A percentile compares a stretch with the other conserved stretches of the same genome.
These are phyloP conservation scores for Gloeostereum incarnatum DNA, from an alignment of 768 basidiomycete species.

Conservation along the genomic window DNA sequence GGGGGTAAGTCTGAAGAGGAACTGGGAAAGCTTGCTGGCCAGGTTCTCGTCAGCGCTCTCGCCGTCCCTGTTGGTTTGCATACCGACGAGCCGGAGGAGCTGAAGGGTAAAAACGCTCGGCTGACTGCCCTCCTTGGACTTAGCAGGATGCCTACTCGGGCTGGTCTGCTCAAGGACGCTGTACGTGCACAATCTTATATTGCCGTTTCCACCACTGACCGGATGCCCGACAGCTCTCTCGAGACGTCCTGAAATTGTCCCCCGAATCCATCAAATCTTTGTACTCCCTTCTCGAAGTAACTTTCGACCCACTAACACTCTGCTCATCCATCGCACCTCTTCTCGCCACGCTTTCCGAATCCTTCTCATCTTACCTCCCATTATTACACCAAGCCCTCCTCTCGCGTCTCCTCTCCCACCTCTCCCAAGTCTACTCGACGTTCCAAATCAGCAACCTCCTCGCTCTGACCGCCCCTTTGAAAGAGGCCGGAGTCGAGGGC, in stretches of 20 bases:
- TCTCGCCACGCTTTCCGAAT: slow-evolving; percentile 44
- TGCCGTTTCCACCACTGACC: slow-evolving; percentile 2
- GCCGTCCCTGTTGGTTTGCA: slow-evolving; percentile 80
- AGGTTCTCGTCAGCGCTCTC: slow-evolving; percentile 87
- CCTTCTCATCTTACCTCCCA: slow-evolving; percentile 78
- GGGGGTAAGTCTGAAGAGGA: slow-evolving; percentile 76
- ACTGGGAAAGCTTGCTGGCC: slow-evolving; percentile 71
- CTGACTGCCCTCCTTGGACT: slow-evolving; percentile 83
- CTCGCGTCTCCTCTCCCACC: slow-evolving; percentile 82
- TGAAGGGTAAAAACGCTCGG: slow-evolving; percentile 60
- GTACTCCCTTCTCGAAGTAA: slow-evolving; percentile 84
- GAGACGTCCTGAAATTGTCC: slow-evolving; percentile 75
- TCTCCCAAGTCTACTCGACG: slow-evolving; percentile 87
- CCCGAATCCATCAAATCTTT: slow-evolving; percentile 66
- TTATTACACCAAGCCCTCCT: slow-evolving; percentile 87
- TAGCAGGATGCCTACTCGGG: slow-evolving; percentile 73
- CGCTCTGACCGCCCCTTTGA: slow-evolving; percentile 69
- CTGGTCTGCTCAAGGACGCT: slow-evolving; percentile 81
- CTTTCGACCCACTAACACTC: slow-evolving; percentile 87
- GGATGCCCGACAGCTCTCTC: slow-evolving; percentile 45
- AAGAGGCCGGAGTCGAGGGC: slow-evolving; percentile 38
- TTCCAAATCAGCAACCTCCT: slow-evolving; percentile 75
- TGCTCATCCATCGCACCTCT: slow-evolving; percentile 74
- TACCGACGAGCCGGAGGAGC: slow-evolving; percentile 33
- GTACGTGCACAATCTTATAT: slow-evolving; percentile 34